phyloP scores from a whole-genome alignment of 768 basidiomycete species.

The Tephrocybe sp. region DNA sequence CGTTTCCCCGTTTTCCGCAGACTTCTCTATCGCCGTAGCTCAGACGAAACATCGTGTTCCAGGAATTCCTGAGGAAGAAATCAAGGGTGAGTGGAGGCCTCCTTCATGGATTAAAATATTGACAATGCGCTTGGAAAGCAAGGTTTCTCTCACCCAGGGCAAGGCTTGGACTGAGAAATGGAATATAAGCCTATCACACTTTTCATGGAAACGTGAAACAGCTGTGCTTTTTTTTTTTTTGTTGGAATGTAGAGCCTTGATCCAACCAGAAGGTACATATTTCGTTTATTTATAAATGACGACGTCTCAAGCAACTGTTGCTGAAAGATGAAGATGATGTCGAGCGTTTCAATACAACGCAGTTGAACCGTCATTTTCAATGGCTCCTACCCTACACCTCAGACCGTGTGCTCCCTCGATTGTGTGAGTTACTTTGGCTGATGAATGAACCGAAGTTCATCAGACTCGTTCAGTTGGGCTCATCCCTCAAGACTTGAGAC shows the following conservation, averaged over 20 bases:
- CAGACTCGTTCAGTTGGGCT: slow-evolving; percentile 33
- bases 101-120: neutral
- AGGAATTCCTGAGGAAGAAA: slow-evolving; percentile 26
- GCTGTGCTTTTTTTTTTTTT: slow-evolving; percentile 56
- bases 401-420: too few relatives aligned
- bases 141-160: slow-evolving; percentile 52
- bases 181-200: slow-evolving; percentile 38
- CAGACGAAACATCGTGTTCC: slow-evolving; percentile 45
- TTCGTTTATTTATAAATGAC: slow-evolving; percentile 32
- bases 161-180: slow-evolving; percentile 21
- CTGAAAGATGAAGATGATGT: neutral
- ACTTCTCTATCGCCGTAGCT: slow-evolving; percentile 55
- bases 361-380: slow-evolving; percentile 11
- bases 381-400: too few relatives aligned
- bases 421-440: too few relatives aligned
- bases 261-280: too few relatives aligned
- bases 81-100: neutral
- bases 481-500: slow-evolving; percentile 56
- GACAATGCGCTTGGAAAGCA: neutral
- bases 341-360: too few relatives aligned
- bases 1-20: slow-evolving; percentile 28
- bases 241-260: too few relatives aligned
- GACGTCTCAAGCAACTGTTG: too few relatives aligned
- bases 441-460: too few relatives aligned
- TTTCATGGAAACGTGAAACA: slow-evolving; percentile 47